Percentiles rank a stretch among this genome's conserved stretches.
These are phyloP conservation scores for Amanita pallidorosea DNA, from an alignment of 768 basidiomycete species.

Conservation along the genomic window DNA sequence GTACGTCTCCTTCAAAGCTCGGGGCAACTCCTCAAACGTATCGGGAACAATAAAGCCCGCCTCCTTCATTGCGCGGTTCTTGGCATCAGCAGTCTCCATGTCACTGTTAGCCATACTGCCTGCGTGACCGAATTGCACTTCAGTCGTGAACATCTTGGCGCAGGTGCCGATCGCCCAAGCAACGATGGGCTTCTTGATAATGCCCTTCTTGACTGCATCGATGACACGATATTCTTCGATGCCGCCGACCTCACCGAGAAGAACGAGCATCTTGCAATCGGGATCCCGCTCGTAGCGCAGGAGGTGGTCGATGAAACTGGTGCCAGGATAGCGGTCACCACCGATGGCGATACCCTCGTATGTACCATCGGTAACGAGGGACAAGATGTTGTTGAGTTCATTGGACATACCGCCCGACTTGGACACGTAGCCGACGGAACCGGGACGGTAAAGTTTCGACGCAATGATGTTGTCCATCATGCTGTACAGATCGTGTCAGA, in stretches of 20 bases:
- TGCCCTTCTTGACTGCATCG: constrained; percentile 87
- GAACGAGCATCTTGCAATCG: constrained; percentile 97
- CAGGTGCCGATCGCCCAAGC: constrained; percentile 99
- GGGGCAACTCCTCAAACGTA: constrained; percentile 94
- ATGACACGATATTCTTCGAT: constrained; percentile 99
- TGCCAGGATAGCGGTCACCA: constrained; percentile 97
- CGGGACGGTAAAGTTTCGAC: constrained; percentile 95
- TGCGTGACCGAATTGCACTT: constrained; percentile 99
- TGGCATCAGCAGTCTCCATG: constrained; percentile 94
- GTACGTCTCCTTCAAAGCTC: constrained; percentile 77
- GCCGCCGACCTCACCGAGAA: constrained; percentile 98
- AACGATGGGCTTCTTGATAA: constrained; percentile 97
- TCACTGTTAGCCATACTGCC: constrained; percentile 98
- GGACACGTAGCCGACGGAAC: constrained; percentile 97
- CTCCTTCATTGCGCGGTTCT: constrained; percentile 90
- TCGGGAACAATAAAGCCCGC: constrained; percentile 96
- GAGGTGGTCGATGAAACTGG: constrained; percentile 98
- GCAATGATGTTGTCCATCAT: constrained; percentile 99
- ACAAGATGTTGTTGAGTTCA: constrained; percentile 99
- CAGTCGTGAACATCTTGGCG: constrained; percentile 99
- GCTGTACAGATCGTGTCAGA: constrained; percentile 23
- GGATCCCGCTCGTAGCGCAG: constrained; percentile 96
- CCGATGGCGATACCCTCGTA: constrained; percentile 99
- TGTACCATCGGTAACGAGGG: constrained; percentile 91
- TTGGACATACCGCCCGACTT: constrained; percentile 99